Percentiles rank a stretch among this genome's conserved stretches.
Conservation (phyloP, 345 rosid genomes). For the Crucihimalaya himalaica region DNA sequence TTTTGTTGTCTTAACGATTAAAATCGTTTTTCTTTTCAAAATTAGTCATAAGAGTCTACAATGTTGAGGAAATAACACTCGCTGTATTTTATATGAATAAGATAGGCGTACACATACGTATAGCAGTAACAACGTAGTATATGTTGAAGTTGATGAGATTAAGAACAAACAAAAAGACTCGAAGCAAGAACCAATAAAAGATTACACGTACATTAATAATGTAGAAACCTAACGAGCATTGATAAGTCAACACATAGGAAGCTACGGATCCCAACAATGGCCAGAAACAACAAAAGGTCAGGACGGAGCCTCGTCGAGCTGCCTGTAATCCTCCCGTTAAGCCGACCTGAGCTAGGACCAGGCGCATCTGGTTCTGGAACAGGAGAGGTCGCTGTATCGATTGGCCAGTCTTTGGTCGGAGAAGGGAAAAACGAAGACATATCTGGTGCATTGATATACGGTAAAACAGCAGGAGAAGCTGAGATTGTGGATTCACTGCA, state of each 20-base stretch:
- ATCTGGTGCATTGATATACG: conserved; percentile 52
- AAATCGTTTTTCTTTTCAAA: background rate
- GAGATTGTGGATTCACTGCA: conserved; percentile 45
- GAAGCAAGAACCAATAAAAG: background rate
- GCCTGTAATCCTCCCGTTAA: conserved; percentile 52
- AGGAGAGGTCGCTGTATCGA: conserved; percentile 45
- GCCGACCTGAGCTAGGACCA: conserved; percentile 53
- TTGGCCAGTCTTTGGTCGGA: conserved; percentile 40
- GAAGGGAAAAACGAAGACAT: conserved; percentile 77
- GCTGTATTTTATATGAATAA: background rate
- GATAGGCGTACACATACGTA: conserved; percentile 3
- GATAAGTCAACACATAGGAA: conserved; percentile 9
- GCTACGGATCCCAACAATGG: conserved; percentile 36
- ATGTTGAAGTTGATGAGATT: conserved; percentile 14
- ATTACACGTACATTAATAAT: conserved; percentile 24
- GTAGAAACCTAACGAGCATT: background rate
- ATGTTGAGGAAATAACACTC: background rate
- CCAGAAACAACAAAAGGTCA: conserved; percentile 19
- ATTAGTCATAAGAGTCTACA: background rate
- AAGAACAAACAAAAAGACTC: conserved; percentile 7
- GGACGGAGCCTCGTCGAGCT: conserved; percentile 35
- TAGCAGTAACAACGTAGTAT: conserved; percentile 20
- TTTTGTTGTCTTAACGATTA: background rate
- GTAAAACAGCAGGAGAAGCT: conserved; percentile 64
- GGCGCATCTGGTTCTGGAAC: conserved; percentile 46